Conservation (phyloP, 164 flowering plant genomes). For the Platanus orientalis region DNA sequence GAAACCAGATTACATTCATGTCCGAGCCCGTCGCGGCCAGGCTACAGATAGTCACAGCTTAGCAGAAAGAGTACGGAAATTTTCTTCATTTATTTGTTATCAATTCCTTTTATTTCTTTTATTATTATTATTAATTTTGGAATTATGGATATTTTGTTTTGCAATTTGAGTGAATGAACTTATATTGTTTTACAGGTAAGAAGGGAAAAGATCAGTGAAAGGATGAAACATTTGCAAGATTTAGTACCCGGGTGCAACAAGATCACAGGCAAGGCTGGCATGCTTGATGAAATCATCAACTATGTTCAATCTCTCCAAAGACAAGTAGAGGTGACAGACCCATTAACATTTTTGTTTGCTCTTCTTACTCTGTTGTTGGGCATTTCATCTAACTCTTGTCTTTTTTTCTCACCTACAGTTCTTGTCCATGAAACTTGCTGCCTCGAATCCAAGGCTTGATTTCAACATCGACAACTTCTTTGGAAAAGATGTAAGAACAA, state of each 20-base stretch:
- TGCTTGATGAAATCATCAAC: constrained; percentile 95
- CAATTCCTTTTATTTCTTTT: too few relatives aligned
- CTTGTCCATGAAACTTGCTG: constrained; percentile 89
- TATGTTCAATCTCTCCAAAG: too few relatives aligned
- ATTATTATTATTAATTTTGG: too few relatives aligned
- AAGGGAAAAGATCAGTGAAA: too few relatives aligned
- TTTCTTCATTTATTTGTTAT: too few relatives aligned
- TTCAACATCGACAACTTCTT: constrained; percentile 57
- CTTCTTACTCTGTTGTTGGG: too few relatives aligned
- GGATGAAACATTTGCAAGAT: constrained; percentile 91
- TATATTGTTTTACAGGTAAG: constrained; percentile 52
- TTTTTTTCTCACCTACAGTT: constrained; percentile 43
- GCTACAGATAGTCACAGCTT: too few relatives aligned
- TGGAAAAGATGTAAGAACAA: constrained; percentile 74
- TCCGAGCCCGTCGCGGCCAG: constrained; percentile 93
- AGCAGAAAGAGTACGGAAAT: constrained; percentile 67
- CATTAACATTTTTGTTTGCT: too few relatives aligned
- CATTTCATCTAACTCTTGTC: not conserved
- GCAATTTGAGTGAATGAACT: not conserved
- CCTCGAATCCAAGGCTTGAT: constrained; percentile 71
- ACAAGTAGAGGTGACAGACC: constrained; percentile 83
- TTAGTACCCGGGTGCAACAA: constrained; percentile 96
- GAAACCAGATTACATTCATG: constrained; percentile 89
- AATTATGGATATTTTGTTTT: too few relatives aligned
- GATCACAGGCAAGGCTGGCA: constrained; percentile 94